Evolutionary conservation across 306 rosid genomes (phyloP), one percentile per base, ranked within the genome.

Genomic region (Vicia faba): DNA sequence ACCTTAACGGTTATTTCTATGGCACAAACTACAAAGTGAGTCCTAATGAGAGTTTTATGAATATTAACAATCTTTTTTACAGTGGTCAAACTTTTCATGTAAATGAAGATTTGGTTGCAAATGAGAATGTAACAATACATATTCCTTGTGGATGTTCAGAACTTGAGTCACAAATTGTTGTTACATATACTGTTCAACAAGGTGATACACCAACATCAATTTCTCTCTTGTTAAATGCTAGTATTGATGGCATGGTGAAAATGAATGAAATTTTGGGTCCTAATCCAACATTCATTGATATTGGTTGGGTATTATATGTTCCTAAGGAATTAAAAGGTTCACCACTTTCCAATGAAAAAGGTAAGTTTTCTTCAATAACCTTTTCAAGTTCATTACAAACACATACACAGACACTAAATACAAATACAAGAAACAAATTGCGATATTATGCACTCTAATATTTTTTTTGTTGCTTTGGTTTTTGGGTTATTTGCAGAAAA

Each of bases 141-240:
- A 80, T 92, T 76, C 85, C 83, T 1, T 89, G 96, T 78, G 96
- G 95, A 31, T 89, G 98, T 64, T 70, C 73, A 1, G 78, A 80
- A 33, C 75, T 68, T 59, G 82, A 78, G 13, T 79, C 95, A 8
- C 77, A 81, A 59, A 83, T 82, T 70, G 90, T 89, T 60, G 95
- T 82, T 41, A 87, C 92, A 0, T 92, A 89, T 53, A 85, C 95
- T 18, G 92, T 89, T 25, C 86, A 87, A 75, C 9, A 28, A 0
- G 50, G 18, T 14, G 96, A 92, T 53, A 89, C 89, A 6, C 39
- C 81, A 4, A 19, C 72, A 2, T 68, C 44, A 18, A 87, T 89
- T 50, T 87, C 85, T 36, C 5, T 2, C 31, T 18, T 63, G 45
- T 66, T 92, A 7, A 78, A 77, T 66, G 80, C 91, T n/a, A 71